These are phyloP conservation scores for Mycena rebaudengoi DNA, from an alignment of 768 basidiomycete genomes.

Conservation along the genomic window DNA sequence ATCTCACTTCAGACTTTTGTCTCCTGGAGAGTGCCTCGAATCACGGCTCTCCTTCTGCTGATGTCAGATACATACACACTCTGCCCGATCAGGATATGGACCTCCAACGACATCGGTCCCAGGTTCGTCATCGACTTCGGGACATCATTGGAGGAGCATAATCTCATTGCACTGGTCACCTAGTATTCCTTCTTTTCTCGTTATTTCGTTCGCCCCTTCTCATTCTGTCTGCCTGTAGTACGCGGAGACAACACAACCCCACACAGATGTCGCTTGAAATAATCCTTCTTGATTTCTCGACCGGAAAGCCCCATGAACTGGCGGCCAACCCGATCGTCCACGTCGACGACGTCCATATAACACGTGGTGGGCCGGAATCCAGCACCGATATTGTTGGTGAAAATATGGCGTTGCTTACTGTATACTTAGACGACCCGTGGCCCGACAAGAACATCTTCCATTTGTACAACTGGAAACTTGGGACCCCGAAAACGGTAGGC, in stretches of 20 bases:
- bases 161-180: conserved; percentile 22
- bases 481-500: not conserved
- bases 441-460: conserved; percentile 4
- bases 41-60: not conserved
- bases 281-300: conserved; percentile 6
- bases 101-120: not conserved
- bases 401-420: not conserved
- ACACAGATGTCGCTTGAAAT: conserved; percentile 1
- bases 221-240: not conserved
- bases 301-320: conserved; percentile 1
- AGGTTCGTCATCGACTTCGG: conserved; percentile 17
- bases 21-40: not conserved
- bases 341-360: not conserved
- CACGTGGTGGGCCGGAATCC: not conserved
- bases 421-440: not conserved
- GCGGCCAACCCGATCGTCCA: not conserved
- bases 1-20: conserved; percentile 3
- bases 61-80: conserved; percentile 2
- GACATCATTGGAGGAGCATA: conserved; percentile 16
- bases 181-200: not conserved
- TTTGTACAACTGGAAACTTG: not conserved
- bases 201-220: not conserved
- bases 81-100: not conserved
- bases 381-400: conserved; percentile 13
- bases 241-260: not conserved